A percentile compares a stretch with the other conserved stretches of the same genome.
Conservation (phyloP, 164 flowering plant species). For the Brasenia schreberi region DNA sequence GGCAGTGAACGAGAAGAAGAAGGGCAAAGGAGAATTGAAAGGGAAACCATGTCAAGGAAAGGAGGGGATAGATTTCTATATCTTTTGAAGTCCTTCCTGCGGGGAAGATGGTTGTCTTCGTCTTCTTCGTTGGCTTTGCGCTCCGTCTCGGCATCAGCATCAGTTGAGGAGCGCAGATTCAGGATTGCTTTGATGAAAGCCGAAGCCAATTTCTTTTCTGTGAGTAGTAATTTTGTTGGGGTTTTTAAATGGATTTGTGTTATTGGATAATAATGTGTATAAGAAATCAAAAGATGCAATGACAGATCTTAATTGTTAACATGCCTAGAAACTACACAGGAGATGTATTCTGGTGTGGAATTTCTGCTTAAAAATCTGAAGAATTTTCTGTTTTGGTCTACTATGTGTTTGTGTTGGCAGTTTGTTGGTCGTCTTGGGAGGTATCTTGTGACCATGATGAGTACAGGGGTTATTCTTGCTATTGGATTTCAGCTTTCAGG, state of each 20-base stretch:
- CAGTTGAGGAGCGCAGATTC: not conserved
- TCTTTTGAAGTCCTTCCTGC: slow-evolving; percentile 20
- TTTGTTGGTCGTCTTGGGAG: slow-evolving; percentile 67
- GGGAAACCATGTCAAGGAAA: slow-evolving; percentile 8
- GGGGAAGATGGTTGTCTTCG: not conserved
- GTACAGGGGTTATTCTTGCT: slow-evolving; percentile 82
- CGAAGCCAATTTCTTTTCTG: slow-evolving; percentile 37
- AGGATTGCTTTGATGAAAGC: slow-evolving; percentile 16
- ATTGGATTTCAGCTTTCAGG: slow-evolving; percentile 88
- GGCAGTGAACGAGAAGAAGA: slow-evolving; percentile 3
- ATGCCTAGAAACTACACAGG: too few relatives aligned
- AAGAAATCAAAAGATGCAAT: not conserved
- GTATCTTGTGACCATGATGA: slow-evolving; percentile 83
- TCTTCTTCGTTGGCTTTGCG: not conserved
- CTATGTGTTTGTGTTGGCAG: slow-evolving; percentile 14
- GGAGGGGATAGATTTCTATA: slow-evolving; percentile 19
- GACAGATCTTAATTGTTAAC: too few relatives aligned
- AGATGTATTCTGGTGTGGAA: not conserved
- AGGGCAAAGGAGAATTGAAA: slow-evolving; percentile 3
- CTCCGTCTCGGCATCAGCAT: not conserved
- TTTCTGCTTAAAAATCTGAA: not conserved
- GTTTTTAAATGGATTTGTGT: not conserved
- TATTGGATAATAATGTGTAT: not conserved
- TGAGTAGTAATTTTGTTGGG: slow-evolving; percentile 18
- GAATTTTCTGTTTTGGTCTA: not conserved